phyloP scores from a whole-genome alignment of 768 basidiomycete genomes.

The Russula sp. region DNA sequence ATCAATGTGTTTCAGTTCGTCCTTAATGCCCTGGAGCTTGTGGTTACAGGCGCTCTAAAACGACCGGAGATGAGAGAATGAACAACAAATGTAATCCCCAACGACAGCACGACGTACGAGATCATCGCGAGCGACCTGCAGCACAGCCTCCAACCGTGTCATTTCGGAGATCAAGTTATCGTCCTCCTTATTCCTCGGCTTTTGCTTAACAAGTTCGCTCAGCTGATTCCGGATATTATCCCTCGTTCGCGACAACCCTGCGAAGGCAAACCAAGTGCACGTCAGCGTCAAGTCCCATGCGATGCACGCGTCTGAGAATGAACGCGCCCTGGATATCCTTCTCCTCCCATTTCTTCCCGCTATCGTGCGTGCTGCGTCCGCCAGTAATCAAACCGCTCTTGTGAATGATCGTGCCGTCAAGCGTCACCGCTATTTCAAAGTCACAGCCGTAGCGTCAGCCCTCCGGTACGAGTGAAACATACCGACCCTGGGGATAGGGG shows the following conservation, averaged over 20 bases:
- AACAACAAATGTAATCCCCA: neutral
- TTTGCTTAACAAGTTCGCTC: constrained; percentile 78
- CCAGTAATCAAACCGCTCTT: constrained; percentile 97
- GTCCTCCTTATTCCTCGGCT: constrained; percentile 80
- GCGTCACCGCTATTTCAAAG: constrained; percentile 72
- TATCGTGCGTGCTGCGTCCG: constrained; percentile 74
- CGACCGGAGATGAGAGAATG: neutral
- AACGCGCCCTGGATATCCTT: constrained; percentile 79
- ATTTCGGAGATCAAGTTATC: constrained; percentile 76
- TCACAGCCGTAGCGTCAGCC: neutral
- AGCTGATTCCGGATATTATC: constrained; percentile 73
- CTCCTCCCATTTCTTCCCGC: constrained; percentile 91
- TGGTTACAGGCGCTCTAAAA: constrained; percentile 69
- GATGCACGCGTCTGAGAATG: neutral
- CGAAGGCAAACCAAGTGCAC: neutral
- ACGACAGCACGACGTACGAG: constrained; percentile 45
- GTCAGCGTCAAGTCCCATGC: constrained; percentile 10
- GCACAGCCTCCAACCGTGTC: constrained; percentile 72
- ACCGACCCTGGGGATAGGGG: neutral
- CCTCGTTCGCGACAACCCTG: constrained; percentile 56
- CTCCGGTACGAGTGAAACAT: neutral
- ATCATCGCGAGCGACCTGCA: constrained; percentile 76
- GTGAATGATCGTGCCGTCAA: constrained; percentile 96
- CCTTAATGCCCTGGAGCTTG: constrained; percentile 72
- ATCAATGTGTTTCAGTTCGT: constrained; percentile 80